Percentiles rank a stretch among this genome's conserved stretches.
Conservation (phyloP, 768 basidiomycete genomes). For the Scleroderma bovista region DNA sequence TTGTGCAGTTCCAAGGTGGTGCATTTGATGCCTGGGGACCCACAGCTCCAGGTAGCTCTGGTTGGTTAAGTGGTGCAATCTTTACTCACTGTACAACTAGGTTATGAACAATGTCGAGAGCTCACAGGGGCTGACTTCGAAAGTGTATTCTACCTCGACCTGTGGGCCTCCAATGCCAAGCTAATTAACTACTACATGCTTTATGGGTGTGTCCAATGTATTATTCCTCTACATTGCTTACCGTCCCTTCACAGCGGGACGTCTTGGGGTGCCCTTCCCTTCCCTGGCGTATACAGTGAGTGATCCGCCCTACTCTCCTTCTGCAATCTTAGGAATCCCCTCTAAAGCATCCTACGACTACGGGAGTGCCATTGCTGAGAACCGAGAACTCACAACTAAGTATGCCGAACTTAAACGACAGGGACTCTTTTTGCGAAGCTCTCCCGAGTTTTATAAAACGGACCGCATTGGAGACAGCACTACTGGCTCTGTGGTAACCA, state of each 20-base stretch:
- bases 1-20: conserved; percentile 61
- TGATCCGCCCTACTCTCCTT: not conserved
- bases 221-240: conserved; percentile 1
- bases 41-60: conserved; percentile 49
- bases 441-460: conserved; percentile 76
- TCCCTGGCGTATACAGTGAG: conserved; percentile 64
- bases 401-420: conserved; percentile 76
- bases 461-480: conserved; percentile 63
- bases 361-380: conserved; percentile 65
- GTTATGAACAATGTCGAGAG: conserved; percentile 57
- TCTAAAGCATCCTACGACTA: conserved; percentile 68
- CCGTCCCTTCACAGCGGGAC: conserved; percentile 51
- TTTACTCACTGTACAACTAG: conserved; percentile 24
- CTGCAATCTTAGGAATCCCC: not conserved
- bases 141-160: conserved; percentile 71
- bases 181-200: conserved; percentile 84
- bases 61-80: not conserved
- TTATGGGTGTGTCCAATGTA: conserved; percentile 47
- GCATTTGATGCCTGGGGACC: conserved; percentile 82
- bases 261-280: conserved; percentile 79
- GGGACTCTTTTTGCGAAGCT: conserved; percentile 72
- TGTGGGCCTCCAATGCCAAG: conserved; percentile 81
- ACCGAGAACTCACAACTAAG: conserved; percentile 59
- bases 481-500: conserved; percentile 38
- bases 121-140: conserved; percentile 72